Evolutionary conservation across 495 filamentous ascomycete species (phyloP), one percentile per base, ranked within the genome.

Genomic region (Choiromyces venosus): DNA sequence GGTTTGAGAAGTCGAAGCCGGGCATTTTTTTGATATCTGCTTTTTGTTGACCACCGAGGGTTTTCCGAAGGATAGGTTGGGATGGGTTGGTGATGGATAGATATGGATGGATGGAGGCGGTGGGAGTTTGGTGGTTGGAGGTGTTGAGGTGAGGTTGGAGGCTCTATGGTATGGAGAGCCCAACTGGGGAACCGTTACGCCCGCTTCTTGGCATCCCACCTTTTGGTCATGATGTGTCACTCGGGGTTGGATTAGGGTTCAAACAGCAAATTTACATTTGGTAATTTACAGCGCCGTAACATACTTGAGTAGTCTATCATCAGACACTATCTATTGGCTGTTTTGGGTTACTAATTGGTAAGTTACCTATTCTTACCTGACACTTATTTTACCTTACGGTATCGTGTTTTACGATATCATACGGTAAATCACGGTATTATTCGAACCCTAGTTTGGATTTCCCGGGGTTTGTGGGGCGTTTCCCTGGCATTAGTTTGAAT

Each of bases 1-100:
- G 92, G 87, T 98, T 98, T 81, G 92, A 94, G 87, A 99, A 99
- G 86, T 98, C 95, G 87, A 99, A 97, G 87, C 96, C 96, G 75
- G 91, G 89, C 96, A 99, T 99, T 74, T 40, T 76, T 56, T 4
- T 18, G 10, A 61, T 61, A 14, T 33, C n/a, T 33, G 52, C 10
- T 16, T 61, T 61, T 61, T 61, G 29, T 61, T 61, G 3, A 33
- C 10, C 25, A 29, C 52, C 12, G 25, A 69, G n/a, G 9, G 36
- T 40, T 19, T 67, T 68, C 25, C 12, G 12, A 29, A 16, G 25
- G 25, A 61, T 61, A 29, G 25, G 25, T 33, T 61, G 12, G 25
- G 52, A 61, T 61, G 12, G 25, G 25, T 16, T 29, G 10, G 12
- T 61, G 52, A 61, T 61, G 52, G n/a, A 33, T 61, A 0, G 12